Conservation (phyloP, 179 eudicot genomes). For the Heliamphora ciliata region DNA sequence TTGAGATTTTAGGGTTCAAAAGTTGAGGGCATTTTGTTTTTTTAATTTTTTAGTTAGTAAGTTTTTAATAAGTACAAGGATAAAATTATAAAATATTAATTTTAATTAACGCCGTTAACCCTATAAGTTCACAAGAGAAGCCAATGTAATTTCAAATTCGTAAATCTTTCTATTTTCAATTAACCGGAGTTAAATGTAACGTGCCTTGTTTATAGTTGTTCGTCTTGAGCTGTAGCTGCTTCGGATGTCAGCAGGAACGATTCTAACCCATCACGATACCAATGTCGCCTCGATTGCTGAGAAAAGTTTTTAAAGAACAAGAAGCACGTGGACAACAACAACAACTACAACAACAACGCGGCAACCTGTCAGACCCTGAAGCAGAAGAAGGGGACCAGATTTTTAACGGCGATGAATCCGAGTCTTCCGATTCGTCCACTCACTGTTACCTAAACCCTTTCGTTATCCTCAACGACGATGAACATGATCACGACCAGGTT, state of each 20-base stretch:
- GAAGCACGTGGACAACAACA: slow-evolving; percentile 28
- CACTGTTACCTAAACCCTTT: slow-evolving; percentile 45
- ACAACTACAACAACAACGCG: background rate
- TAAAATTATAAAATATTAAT: too few species aligned
- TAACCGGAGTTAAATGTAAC: too few species aligned
- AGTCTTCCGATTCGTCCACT: slow-evolving; percentile 24
- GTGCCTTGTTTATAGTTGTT: background rate
- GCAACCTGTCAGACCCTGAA: slow-evolving; percentile 23
- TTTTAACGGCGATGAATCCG: slow-evolving; percentile 35
- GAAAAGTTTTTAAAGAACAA: slow-evolving; percentile 56
- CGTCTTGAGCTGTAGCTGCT: too few species aligned
- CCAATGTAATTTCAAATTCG: too few species aligned
- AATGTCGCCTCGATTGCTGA: slow-evolving; percentile 69
- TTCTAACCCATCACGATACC: background rate
- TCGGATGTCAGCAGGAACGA: too few species aligned
- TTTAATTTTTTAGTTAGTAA: too few species aligned
- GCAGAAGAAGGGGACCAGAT: slow-evolving; percentile 20
- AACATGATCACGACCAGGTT: slow-evolving; percentile 47
- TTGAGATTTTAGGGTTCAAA: too few species aligned
- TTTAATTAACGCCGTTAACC: too few species aligned
- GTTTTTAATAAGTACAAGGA: too few species aligned
- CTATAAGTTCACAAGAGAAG: too few species aligned
- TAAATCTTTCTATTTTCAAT: too few species aligned
- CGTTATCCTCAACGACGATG: slow-evolving; percentile 54
- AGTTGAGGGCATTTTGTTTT: too few species aligned